These are phyloP conservation scores for Agaricus sinodeliciosus DNA, from an alignment of 768 basidiomycete genomes.

Conservation along the genomic window DNA sequence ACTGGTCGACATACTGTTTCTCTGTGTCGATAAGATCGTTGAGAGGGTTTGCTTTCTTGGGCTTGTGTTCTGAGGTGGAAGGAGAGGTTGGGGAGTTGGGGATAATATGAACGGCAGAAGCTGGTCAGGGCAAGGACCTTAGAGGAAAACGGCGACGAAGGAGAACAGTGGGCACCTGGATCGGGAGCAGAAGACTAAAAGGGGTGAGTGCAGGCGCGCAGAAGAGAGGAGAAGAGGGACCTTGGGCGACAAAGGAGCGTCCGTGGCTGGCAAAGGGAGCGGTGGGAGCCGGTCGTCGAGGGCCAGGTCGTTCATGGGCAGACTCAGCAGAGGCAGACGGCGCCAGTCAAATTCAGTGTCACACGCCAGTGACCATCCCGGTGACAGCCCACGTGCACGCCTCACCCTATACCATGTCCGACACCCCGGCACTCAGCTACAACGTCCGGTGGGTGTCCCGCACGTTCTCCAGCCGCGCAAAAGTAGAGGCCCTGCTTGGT, in stretches of 20 bases:
- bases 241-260: conserved; percentile 9
- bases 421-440: conserved; percentile 16
- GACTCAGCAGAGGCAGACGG: neutral
- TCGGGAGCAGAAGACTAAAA: conserved; percentile 13
- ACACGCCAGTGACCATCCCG: neutral
- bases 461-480: conserved; percentile 37
- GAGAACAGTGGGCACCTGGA: conserved; percentile 18
- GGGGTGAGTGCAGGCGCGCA: neutral
- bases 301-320: conserved; percentile 10
- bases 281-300: neutral
- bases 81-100: conserved; percentile 28
- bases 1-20: conserved; percentile 82
- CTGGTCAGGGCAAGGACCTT: conserved; percentile 15
- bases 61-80: conserved; percentile 33
- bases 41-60: conserved; percentile 74
- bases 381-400: too few species aligned
- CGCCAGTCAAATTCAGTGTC: neutral
- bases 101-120: conserved; percentile 22
- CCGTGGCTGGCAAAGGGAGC: neutral
- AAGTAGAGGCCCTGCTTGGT: conserved; percentile 39
- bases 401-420: neutral
- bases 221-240: neutral
- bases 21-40: conserved; percentile 93
- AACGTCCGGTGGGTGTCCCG: conserved; percentile 29
- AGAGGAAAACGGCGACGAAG: neutral